These are phyloP conservation scores for Alternaria alternata DNA, from an alignment of 2,329 filamentous ascomycete species.

Conservation along the genomic window DNA sequence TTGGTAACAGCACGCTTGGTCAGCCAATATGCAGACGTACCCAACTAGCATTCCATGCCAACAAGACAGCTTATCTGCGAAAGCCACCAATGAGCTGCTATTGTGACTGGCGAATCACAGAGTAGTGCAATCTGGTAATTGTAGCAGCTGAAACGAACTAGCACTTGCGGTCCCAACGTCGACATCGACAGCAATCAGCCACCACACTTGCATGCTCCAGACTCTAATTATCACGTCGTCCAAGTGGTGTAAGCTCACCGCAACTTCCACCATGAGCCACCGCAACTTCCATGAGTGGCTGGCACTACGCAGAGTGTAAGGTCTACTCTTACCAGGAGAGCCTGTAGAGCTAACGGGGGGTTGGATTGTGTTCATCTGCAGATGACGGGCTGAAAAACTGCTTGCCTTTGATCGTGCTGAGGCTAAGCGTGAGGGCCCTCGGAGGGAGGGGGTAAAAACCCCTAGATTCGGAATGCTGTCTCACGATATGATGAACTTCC, in stretches of 20 bases:
- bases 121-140: slow-evolving; percentile 1
- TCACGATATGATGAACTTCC: not conserved
- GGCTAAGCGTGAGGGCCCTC: not conserved
- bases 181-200: not conserved
- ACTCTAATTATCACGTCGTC: not conserved
- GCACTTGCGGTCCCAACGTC: slow-evolving; percentile 1
- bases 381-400: not conserved
- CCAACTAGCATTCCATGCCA: not conserved
- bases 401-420: not conserved
- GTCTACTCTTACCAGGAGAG: not conserved
- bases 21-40: not conserved
- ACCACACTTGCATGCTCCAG: not conserved
- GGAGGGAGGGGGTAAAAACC: not conserved
- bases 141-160: slow-evolving; percentile 2
- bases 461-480: not conserved
- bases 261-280: not conserved
- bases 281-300: not conserved
- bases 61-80: not conserved
- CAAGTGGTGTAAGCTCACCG: not conserved
- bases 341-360: not conserved
- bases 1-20: not conserved
- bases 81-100: slow-evolving; percentile 2
- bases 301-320: not conserved
- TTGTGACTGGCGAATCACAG: not conserved
- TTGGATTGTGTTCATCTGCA: not conserved